These are phyloP conservation scores for Pseudogymnoascus sp. DNA, from an alignment of 2,329 filamentous ascomycete genomes.

Conservation along the genomic window DNA sequence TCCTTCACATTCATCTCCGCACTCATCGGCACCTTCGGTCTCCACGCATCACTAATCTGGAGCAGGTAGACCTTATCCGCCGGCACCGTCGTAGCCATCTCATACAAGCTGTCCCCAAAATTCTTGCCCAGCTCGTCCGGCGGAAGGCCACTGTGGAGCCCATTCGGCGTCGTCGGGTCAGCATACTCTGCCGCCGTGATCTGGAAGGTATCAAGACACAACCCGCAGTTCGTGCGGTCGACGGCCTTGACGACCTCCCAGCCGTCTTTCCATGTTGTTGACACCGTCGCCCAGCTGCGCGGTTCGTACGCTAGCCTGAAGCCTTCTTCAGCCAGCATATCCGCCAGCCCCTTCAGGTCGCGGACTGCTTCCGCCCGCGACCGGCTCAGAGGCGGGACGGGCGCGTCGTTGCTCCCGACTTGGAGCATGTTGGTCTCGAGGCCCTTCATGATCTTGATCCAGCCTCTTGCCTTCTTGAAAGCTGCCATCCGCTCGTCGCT, in stretches of 20 bases:
- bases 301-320: slow-evolving; percentile 68
- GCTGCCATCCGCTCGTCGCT: slow-evolving; percentile 52
- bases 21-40: slow-evolving; percentile 46
- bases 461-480: slow-evolving; percentile 53
- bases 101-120: slow-evolving; percentile 46
- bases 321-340: slow-evolving; percentile 47
- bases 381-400: background rate
- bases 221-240: slow-evolving; percentile 56
- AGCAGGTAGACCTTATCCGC: slow-evolving; percentile 64
- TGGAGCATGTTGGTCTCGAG: slow-evolving; percentile 63
- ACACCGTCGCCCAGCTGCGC: slow-evolving; percentile 71
- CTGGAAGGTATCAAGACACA: slow-evolving; percentile 75
- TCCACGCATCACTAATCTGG: slow-evolving; percentile 69
- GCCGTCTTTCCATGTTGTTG: slow-evolving; percentile 58
- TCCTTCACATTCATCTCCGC: slow-evolving; percentile 41
- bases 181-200: slow-evolving; percentile 64
- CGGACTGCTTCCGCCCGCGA: background rate
- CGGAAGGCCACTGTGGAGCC: slow-evolving; percentile 34
- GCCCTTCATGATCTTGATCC: slow-evolving; percentile 64
- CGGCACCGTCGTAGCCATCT: slow-evolving; percentile 49
- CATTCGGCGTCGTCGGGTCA: slow-evolving; percentile 57
- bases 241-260: slow-evolving; percentile 60
- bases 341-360: slow-evolving; percentile 49
- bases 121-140: slow-evolving; percentile 37
- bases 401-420: slow-evolving; percentile 31